A percentile compares a stretch with the other conserved stretches of the same genome.
Evolutionary conservation across 495 filamentous ascomycete genomes (phyloP).

Genomic region (Penicillium pancosmium): DNA sequence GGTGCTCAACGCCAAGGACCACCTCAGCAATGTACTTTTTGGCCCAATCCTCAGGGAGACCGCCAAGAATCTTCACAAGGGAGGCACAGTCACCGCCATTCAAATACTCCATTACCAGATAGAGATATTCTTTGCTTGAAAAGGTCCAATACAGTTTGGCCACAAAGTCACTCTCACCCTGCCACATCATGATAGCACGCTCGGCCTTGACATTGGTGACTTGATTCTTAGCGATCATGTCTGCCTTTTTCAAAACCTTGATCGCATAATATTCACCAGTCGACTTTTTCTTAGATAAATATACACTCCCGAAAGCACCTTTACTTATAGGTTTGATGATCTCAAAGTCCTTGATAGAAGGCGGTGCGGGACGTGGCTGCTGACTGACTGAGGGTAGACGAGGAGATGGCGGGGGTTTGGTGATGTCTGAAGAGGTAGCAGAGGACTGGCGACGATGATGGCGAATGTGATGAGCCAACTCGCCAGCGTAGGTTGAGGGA

Average conservation of each 20-base stretch:
- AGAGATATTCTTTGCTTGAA: constrained; percentile 98
- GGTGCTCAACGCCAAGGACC: constrained; percentile 90
- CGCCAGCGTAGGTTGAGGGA: constrained; percentile 77
- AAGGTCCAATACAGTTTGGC: constrained; percentile 99
- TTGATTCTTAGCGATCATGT: constrained; percentile 99
- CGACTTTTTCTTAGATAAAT: constrained; percentile 95
- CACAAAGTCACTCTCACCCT: constrained; percentile 98
- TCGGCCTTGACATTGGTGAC: constrained; percentile 99
- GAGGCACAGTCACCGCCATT: constrained; percentile 98
- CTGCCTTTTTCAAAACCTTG: constrained; percentile 97
- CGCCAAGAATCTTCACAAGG: constrained; percentile 89
- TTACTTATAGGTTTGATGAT: constrained; percentile 99
- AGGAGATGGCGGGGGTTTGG: constrained; percentile 77
- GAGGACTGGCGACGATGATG: constrained; percentile 95
- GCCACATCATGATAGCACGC: constrained; percentile 99
- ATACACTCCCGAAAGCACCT: constrained; percentile 97
- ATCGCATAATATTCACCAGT: constrained; percentile 98
- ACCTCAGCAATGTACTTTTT: constrained; percentile 97
- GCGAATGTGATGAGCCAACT: constrained; percentile 65
- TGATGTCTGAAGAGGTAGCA: constrained; percentile 72
- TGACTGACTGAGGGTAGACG: constrained; percentile 70
- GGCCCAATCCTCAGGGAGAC: constrained; percentile 93
- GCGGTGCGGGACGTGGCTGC: constrained; percentile 80
- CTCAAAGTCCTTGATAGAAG: constrained; percentile 98
- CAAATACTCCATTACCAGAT: constrained; percentile 98